Base-by-base conservation (phyloP, 768 basidiomycete genomes). In the Sporobolomyces roseus region DNA sequence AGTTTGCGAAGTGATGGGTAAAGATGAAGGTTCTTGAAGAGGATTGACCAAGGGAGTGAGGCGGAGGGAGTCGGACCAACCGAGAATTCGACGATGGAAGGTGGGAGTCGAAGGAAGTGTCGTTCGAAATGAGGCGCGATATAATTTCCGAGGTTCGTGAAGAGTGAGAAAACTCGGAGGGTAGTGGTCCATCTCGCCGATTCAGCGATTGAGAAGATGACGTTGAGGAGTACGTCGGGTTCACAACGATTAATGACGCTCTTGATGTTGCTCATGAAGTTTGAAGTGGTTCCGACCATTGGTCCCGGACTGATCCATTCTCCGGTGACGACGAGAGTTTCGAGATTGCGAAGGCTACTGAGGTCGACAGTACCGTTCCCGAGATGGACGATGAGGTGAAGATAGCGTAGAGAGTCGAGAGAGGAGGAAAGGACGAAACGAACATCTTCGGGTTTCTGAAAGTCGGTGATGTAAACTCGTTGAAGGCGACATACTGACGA, bases 11-110 rank as follows among this genome's bases (percentile, higher is more conserved):
- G n/a, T n/a, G n/a, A n/a, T n/a, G n/a, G n/a, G n/a, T n/a, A n/a
- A n/a, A n/a, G n/a, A n/a, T n/a, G n/a, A n/a, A n/a, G n/a, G n/a
- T n/a, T n/a, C n/a, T n/a, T n/a, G n/a, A n/a, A 98, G 76, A 16
- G 80, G 78, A 35, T 85, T 81, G 79, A 97, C 84, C 80, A 91
- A 98, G 35, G 81, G 78, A 38, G 96, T 79, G 84, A 98, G 17
- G 17, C 38, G 38, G 38, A 17, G 10, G 17, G 38, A 41, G 38
- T n/a, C n/a, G 45, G 23, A 46, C 23, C 45, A 23, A 46, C 12
- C 6, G 45, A 46, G 45, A 46, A 46, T 7, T 14, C 45, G 12
- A 13, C 14, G 45, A 46, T 46, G 14, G 45, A 46, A 23, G 61
- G 81, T 87, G 89, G 65, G 54, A n/a, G 5, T 41, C 38, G 38